Conservation (phyloP, 768 basidiomycete species). For the Mycena capillaripes region DNA sequence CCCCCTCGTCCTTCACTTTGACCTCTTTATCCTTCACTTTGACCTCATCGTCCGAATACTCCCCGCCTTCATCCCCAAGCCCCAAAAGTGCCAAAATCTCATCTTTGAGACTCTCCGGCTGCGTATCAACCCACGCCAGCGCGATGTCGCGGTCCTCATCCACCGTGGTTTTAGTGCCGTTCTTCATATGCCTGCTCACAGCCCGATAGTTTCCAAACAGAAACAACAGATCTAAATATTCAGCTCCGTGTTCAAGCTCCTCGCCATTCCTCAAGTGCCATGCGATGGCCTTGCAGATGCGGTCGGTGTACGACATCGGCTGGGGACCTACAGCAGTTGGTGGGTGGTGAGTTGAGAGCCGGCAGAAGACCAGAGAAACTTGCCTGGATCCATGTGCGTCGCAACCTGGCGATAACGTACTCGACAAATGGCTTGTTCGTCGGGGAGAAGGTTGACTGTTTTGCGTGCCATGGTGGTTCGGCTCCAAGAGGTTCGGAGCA, state of each 20-base stretch:
- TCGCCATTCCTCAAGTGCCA: constrained; percentile 24
- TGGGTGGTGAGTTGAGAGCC: no score
- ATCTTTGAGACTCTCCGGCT: background rate
- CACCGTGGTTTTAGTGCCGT: constrained; percentile 4
- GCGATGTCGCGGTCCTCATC: constrained; percentile 19
- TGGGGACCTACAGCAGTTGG: constrained; percentile 13
- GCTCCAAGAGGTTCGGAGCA: background rate
- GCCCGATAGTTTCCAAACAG: constrained; percentile 30
- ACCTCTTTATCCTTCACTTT: background rate
- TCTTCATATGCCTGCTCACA: constrained; percentile 31
- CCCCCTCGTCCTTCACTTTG: no score
- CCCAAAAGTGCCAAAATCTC: constrained; percentile 21
- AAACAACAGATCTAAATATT: constrained; percentile 21
- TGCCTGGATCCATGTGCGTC: constrained; percentile 29
- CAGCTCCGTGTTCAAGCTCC: constrained; percentile 13
- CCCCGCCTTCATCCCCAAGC: background rate
- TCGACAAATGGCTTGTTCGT: constrained; percentile 30
- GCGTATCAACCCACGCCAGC: constrained; percentile 10
- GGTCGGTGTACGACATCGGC: constrained; percentile 13
- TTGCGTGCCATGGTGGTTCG: constrained; percentile 22
- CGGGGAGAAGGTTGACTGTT: constrained; percentile 12
- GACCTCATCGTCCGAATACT: background rate
- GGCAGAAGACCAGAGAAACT: background rate
- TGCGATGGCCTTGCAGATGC: constrained; percentile 21
- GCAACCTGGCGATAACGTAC: constrained; percentile 30